Base-by-base conservation (phyloP, 2,329 filamentous ascomycete species). In the Nemania diffusa region DNA sequence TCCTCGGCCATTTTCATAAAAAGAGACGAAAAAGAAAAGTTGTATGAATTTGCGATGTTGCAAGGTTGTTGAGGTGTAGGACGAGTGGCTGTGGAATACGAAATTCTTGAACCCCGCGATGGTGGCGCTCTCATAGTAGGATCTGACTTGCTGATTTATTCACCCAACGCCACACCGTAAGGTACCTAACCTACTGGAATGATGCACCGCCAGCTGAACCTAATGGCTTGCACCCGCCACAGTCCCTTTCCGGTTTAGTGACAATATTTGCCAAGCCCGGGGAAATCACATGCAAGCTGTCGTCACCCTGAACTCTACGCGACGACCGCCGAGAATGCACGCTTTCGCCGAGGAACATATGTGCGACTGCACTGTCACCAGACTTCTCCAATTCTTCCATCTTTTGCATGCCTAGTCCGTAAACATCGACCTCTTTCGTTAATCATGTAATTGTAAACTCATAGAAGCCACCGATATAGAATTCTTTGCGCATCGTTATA, bases 1-100 rank as follows among this genome's bases (percentile, higher is more conserved):
- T 88, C 85, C 71, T 91, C 87, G 77, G 90, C 89, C 40, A 88
- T 84, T 50, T 55, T 82, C n/a, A n/a, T n/a, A n/a, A n/a, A n/a
- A n/a, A n/a, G n/a, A n/a, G n/a, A 62, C 50, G 32, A 15, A 22
- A 27, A 27, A 24, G 29, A 52, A 20, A 48, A 24, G 7, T n/a
- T 13, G 27, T 27, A n/a, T 48, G 37, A 27, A 46, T n/a, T 22
- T 42, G 42, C 17, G 15, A 11, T 15, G 60, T 44, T 40, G 15
- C 24, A 44, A n/a, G 13, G 15, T 24, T 2, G 50, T 29, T 3
- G 15, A 26, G 8, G 37, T 24, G 34, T n/a, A 29, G 13, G 7
- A 20, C 13, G 6, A 11, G 26, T 27, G 46, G 55, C 26, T 50
- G 29, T 24, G 3, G 46, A 20, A 52, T 32, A n/a, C 50, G 40